phyloP scores from a whole-genome alignment of 192 early-diverging fungal genomes.

The Linnemannia hyalina region DNA sequence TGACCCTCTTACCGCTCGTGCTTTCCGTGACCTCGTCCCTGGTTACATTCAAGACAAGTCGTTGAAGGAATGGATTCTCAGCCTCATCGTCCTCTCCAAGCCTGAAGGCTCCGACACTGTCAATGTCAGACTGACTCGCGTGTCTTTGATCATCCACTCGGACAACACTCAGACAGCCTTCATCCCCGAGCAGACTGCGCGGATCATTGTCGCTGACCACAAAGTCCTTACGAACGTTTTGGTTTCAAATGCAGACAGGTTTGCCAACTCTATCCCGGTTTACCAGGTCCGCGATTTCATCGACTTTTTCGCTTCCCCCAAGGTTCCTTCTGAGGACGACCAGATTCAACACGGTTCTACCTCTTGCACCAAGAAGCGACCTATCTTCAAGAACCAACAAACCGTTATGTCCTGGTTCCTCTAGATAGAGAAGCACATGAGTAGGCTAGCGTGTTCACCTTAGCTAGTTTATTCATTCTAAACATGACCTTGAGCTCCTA shows the following conservation, averaged over 20 bases:
- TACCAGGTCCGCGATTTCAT: not conserved
- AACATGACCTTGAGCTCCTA: too few species aligned
- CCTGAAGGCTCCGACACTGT: not conserved
- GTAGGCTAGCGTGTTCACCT: too few species aligned
- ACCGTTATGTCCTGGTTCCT: too few species aligned
- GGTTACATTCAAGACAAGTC: not conserved
- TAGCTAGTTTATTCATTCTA: too few species aligned
- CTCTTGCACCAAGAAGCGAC: too few species aligned
- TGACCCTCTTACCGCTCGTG: not conserved
- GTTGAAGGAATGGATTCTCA: not conserved
- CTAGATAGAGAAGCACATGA: too few species aligned
- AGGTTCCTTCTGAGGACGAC: not conserved
- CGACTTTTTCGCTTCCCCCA: slow-evolving; percentile 2
- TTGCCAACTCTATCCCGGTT: not conserved
- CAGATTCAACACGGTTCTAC: too few species aligned
- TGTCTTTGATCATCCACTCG: not conserved
- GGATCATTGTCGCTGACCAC: not conserved
- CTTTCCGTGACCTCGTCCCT: slow-evolving; percentile 1
- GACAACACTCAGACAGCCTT: not conserved
- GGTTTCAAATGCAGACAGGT: not conserved
- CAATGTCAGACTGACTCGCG: not conserved
- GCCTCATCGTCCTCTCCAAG: not conserved
- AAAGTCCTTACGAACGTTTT: not conserved
- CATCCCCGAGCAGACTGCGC: slow-evolving; percentile 7
- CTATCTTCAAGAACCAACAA: too few species aligned